phyloP scores from a whole-genome alignment of 345 rosid species.

The Eucalyptus victrix region DNA sequence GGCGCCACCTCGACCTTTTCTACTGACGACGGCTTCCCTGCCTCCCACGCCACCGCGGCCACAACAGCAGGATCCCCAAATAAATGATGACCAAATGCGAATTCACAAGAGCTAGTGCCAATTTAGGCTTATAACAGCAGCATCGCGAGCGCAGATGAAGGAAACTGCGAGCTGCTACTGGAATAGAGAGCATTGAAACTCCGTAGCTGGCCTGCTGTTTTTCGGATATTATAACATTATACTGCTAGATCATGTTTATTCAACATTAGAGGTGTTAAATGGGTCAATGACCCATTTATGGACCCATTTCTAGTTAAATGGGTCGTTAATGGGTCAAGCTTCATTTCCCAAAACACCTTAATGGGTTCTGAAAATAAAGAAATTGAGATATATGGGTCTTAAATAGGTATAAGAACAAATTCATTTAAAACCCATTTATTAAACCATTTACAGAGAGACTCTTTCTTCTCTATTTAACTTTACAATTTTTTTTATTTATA shows the following conservation, averaged over 20 bases:
- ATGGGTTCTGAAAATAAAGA: too few species aligned
- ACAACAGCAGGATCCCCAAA: background rate
- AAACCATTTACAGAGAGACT: accelerated
- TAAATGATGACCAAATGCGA: background rate
- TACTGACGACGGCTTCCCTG: slow-evolving; percentile 37
- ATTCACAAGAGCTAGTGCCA: background rate
- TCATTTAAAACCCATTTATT: too few species aligned
- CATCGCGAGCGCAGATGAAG: background rate
- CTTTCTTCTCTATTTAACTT: too few species aligned
- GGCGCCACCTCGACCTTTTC: slow-evolving; percentile 41
- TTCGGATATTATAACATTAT: background rate
- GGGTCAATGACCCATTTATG: too few species aligned
- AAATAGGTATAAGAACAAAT: too few species aligned
- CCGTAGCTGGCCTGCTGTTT: background rate
- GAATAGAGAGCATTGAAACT: background rate
- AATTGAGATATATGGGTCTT: too few species aligned
- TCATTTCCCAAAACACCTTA: too few species aligned
- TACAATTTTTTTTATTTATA: too few species aligned
- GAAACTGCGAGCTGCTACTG: background rate
- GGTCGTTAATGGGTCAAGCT: too few species aligned
- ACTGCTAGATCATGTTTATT: background rate
- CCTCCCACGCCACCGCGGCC: slow-evolving; percentile 47
- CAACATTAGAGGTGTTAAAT: background rate
- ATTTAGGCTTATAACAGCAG: background rate
- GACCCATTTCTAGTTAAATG: too few species aligned